Conservation (phyloP, 768 basidiomycete genomes). For the Psilocybe sp. region DNA sequence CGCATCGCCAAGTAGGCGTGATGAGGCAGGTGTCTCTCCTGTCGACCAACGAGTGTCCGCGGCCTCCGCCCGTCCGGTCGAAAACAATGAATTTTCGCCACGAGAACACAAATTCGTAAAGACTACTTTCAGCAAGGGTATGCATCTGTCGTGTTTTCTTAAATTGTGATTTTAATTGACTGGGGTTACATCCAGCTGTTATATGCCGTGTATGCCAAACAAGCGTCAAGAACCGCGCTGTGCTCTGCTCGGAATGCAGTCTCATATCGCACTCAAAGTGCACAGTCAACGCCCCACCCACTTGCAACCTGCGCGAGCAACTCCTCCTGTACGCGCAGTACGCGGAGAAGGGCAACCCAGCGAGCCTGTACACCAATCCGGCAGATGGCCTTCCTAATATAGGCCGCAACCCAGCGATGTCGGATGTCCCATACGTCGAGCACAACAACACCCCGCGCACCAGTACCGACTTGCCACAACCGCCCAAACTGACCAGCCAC, state of each 20-base stretch:
- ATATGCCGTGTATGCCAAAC: constrained; percentile 80
- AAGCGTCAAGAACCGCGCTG: constrained; percentile 81
- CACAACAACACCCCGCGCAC: constrained; percentile 45
- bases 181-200: constrained; percentile 55
- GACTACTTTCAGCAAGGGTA: constrained; percentile 91
- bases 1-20: constrained; percentile 27
- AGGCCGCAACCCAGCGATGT: constrained; percentile 44
- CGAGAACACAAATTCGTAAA: constrained; percentile 85
- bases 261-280: constrained; percentile 86
- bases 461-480: constrained; percentile 42
- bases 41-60: constrained; percentile 38
- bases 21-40: constrained; percentile 35
- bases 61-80: constrained; percentile 35
- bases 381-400: constrained; percentile 40
- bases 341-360: constrained; percentile 62
- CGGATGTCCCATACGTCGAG: constrained; percentile 54
- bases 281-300: constrained; percentile 67
- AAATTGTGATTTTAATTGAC: constrained; percentile 4
- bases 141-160: constrained; percentile 23
- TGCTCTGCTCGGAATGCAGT: constrained; percentile 87
- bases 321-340: constrained; percentile 78
- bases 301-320: constrained; percentile 80
- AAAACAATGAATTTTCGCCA: constrained; percentile 53
- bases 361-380: constrained; percentile 51
- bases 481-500: constrained; percentile 24